Evolutionary conservation across 495 filamentous ascomycete genomes (phyloP).

Genomic region (Lophiotrema nucula): DNA sequence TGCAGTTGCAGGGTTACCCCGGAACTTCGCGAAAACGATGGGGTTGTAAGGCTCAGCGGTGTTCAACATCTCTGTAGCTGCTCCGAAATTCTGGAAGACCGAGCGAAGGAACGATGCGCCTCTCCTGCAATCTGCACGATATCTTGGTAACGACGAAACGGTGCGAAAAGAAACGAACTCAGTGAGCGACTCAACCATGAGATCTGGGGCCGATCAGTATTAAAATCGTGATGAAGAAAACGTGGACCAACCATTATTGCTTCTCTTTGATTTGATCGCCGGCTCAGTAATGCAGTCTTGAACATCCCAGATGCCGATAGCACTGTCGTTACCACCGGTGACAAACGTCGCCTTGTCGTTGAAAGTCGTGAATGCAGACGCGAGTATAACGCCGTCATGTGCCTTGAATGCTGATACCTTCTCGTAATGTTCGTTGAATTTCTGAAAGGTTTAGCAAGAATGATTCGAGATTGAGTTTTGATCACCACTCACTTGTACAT

Average conservation of each 20-base stretch:
- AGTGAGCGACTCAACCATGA: constrained; percentile 76
- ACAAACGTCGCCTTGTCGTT: constrained; percentile 74
- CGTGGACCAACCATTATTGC: constrained; percentile 56
- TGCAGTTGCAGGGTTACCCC: constrained; percentile 58
- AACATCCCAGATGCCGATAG: constrained; percentile 84
- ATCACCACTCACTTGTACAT: constrained; percentile 64
- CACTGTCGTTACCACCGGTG: constrained; percentile 92
- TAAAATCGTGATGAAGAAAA: not conserved
- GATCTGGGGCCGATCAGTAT: constrained; percentile 48
- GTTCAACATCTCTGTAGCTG: constrained; percentile 78
- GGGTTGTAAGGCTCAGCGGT: constrained; percentile 73
- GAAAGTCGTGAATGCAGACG: constrained; percentile 71
- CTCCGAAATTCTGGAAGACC: constrained; percentile 87
- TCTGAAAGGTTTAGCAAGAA: constrained; percentile 44
- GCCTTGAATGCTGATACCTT: constrained; percentile 79
- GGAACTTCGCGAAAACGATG: constrained; percentile 84
- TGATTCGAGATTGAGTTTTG: not conserved
- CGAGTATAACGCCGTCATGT: constrained; percentile 80
- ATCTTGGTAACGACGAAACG: constrained; percentile 78
- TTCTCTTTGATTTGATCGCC: constrained; percentile 49
- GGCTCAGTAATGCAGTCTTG: constrained; percentile 51
- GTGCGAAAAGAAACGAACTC: constrained; percentile 90
- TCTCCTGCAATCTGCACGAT: constrained; percentile 84
- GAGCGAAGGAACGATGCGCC: constrained; percentile 86
- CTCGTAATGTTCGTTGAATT: constrained; percentile 87